A percentile compares a stretch with the other conserved stretches of the same genome.
Evolutionary conservation across 2,329 filamentous ascomycete genomes (phyloP).

Genomic region (Cytospora leucostoma): DNA sequence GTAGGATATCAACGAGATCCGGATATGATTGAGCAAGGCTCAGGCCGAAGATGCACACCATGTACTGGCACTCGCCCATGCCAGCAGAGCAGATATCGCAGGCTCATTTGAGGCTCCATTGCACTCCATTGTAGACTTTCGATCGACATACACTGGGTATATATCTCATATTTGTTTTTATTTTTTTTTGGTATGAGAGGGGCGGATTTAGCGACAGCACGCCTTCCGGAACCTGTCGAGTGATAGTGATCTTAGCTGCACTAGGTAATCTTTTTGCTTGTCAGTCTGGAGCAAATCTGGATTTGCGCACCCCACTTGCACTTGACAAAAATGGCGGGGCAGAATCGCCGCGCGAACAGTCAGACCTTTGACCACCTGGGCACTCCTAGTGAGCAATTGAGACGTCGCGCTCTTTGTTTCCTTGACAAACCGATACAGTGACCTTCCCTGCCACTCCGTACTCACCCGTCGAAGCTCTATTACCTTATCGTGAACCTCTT

Average conservation of each 20-base stretch:
- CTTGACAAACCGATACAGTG: background rate
- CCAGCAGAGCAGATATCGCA: background rate
- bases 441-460: background rate
- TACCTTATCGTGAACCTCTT: background rate
- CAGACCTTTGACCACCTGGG: background rate
- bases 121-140: background rate
- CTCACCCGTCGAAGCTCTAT: background rate
- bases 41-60: background rate
- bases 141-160: background rate
- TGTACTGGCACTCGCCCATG: background rate
- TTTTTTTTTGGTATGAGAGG: no score
- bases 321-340: background rate
- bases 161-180: background rate
- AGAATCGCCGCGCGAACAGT: background rate
- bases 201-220: no score
- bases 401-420: background rate
- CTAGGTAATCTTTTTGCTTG: background rate
- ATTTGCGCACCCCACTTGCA: background rate
- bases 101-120: background rate
- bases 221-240: background rate
- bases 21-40: background rate
- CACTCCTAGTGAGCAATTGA: background rate
- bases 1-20: background rate
- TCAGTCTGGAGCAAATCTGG: background rate
- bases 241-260: background rate